Evolutionary conservation across 1,284 basidiomycete genomes (phyloP), one percentile per base, ranked within the genome.

Genomic region (Schizophyllum amplum): DNA sequence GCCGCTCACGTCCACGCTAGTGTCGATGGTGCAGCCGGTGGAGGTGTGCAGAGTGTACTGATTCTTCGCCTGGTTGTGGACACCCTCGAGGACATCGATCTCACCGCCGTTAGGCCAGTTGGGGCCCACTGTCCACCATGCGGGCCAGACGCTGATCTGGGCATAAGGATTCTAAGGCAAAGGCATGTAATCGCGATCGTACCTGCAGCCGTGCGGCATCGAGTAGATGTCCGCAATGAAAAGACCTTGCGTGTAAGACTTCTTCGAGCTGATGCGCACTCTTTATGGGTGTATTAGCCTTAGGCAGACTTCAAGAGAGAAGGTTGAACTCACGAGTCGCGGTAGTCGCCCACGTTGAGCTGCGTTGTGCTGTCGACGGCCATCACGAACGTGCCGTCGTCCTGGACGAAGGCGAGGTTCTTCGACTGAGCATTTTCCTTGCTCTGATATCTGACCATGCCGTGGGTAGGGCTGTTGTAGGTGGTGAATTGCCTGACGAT

Each of bases 41-140:
- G 75, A 72, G 47, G 78, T 85, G 71, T 92, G 90, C 1, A 90
- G 76, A 0, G 88, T 89, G 72, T 83, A 81, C 64, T 86, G 86
- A 66, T 92, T 92, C 53, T 68, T 69, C 1, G 66, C 62, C 57
- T 76, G 71, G 51, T 76, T 65, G 66, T 90, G 82, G 49, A 90
- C 85, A 49, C 84, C 83, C 71, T 92, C 85, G 2, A 90, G 65
- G 59, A 91, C 77, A 66, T 91, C 89, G 50, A 90, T 87, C 67
- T 90, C 87, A 20, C 78, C 78, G 47, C 68, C 76, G n/a, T 64
- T 52, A 1, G 90, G 92, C 91, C 91, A 94, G 59, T 81, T 68
- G 5, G 76, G 74, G n/a, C 84, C 85, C 42, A 77, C 73, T 9
- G 74, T 75, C 75, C 66, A 80, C 70, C 78, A 90, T 23, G 91